Percentiles rank a stretch among this genome's conserved stretches.
Evolutionary conservation across 345 rosid genomes (phyloP).

Genomic region (Litchi chinensis): DNA sequence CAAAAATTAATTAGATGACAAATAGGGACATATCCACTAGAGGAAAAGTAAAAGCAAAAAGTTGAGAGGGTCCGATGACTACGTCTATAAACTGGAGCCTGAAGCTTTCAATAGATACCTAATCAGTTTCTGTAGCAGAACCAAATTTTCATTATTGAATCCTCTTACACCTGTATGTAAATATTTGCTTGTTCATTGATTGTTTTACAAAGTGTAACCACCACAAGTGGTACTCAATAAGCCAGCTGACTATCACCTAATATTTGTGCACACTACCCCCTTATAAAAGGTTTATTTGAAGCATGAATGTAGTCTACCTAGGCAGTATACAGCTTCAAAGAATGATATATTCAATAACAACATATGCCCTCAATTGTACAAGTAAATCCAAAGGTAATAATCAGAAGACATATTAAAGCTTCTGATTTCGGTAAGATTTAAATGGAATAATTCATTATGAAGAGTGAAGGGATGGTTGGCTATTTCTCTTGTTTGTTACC

Average conservation of each 20-base stretch:
- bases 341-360: constrained; percentile 30
- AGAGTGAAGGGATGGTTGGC: constrained; percentile 50
- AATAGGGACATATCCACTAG: not conserved
- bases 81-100: not conserved
- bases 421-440: not conserved
- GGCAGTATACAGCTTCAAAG: constrained; percentile 28
- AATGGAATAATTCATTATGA: constrained; percentile 20
- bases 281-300: constrained; percentile 7
- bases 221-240: not conserved
- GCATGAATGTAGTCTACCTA: constrained; percentile 11
- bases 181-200: not conserved
- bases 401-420: constrained; percentile 3
- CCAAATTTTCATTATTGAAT: constrained; percentile 12
- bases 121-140: not conserved
- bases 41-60: not conserved
- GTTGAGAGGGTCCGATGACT: not conserved
- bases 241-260: not conserved
- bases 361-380: constrained; percentile 26
- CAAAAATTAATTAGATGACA: not conserved
- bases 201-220: not conserved
- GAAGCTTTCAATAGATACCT: not conserved
- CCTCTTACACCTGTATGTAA: not conserved
- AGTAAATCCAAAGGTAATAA: constrained; percentile 26
- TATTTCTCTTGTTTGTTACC: constrained; percentile 50
- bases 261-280: not conserved